Conservation (phyloP, 208 protist species). For the Leishmania mexicana region DNA sequence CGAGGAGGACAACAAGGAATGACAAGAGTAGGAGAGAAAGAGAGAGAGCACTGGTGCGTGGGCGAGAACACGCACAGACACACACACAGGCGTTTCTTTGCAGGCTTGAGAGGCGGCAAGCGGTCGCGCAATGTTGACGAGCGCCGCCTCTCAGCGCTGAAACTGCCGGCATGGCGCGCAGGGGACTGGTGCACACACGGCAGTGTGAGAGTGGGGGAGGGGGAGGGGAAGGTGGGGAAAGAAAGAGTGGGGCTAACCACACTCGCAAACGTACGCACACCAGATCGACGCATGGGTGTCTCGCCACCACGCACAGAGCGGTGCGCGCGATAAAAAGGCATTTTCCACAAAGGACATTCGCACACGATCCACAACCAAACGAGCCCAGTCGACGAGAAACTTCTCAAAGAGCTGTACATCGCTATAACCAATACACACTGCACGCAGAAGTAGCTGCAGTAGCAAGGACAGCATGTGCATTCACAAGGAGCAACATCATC, state of each 20-base stretch:
- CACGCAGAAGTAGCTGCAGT: neutral
- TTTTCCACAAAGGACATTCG: neutral
- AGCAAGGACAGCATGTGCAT: neutral
- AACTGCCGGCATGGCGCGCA: neutral
- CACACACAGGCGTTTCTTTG: neutral
- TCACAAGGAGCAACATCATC: neutral
- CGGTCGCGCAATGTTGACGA: neutral
- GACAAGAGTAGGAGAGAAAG: neutral
- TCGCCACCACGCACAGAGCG: neutral
- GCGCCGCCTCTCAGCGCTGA: neutral
- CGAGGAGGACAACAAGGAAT: neutral
- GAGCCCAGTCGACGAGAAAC: neutral
- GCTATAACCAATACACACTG: neutral
- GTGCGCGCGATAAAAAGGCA: neutral
- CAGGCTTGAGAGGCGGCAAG: neutral
- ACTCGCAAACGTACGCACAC: neutral
- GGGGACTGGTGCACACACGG: neutral
- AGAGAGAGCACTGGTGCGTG: neutral
- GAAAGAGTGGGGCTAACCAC: neutral
- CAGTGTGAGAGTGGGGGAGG: neutral
- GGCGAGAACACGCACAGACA: neutral
- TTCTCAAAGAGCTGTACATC: neutral
- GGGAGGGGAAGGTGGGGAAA: neutral
- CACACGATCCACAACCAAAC: neutral
- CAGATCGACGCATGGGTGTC: neutral